Evolutionary conservation across 805 yeast species (phyloP), one percentile per base, ranked within the genome.

Genomic region (Ogataea pignaliae): DNA sequence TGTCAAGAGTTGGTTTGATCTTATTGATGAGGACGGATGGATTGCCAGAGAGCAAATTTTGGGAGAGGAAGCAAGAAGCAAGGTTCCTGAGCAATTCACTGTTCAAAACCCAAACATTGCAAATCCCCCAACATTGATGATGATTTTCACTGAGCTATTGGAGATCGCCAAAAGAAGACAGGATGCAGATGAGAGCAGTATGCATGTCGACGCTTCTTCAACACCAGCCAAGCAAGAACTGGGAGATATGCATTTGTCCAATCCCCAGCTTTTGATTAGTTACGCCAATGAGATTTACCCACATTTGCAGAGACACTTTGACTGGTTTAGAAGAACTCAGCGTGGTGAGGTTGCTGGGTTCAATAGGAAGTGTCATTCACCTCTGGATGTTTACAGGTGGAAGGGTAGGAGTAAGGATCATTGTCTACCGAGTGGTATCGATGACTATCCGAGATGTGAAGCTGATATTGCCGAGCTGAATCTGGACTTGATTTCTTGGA

Each of bases 11-110:
- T 93, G 99, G 99, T 87, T 91, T 60, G 64, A 74, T 32, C 65
- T 87, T 34, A 87, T 89, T 48, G 97, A 91, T 61, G 86, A 83
- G 2, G 83, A 85, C 50, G 99, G 99, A 0, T 93, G 98, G 97
- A 85, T 93, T 53, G 97, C 96, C 2, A 76, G 99, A 49, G 99
- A 93, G 61, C 95, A 88, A 56, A 91, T 93, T 29, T 70, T 93
- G 37, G 99, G 99, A 1, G 82, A 81, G 7, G 98, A 93, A 61
- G 89, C 91, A 33, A 77, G 98, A 59, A 75, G 85, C 37, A 81
- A 85, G 56, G 98, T 93, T 5, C 98, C 98, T 0, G 69, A 61
- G 8, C 87, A 85, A 50, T 91, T 91, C 61, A 83, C 76, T 53
- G 84, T 80, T 10, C 99, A 93, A 65, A 85, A 85, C 61, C 95